Evolutionary conservation across 768 basidiomycete genomes (phyloP), one percentile per base, ranked within the genome.

Genomic region (Boletellus ananas): DNA sequence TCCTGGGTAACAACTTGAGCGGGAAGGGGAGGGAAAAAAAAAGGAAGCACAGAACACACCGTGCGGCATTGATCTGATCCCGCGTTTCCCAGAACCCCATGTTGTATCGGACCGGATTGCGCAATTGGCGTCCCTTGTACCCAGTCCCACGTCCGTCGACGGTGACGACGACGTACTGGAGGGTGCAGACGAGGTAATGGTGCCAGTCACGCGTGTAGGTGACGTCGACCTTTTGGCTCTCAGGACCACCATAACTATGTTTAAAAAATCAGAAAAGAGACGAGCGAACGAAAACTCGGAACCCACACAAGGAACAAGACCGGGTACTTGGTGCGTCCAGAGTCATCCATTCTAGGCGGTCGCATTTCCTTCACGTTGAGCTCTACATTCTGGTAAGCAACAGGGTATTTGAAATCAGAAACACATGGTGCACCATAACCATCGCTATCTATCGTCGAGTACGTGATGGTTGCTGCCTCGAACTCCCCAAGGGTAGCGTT

Each of bases 71-170:
- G 50, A 98, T 78, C 71, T 96, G 94, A 70, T 99, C 95, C 44
- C 74, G 72, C 11, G 87, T 88, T 71, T 99, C 96, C 73, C 80
- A 92, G 62, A 81, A 84, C 0, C 96, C 96, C 5, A 98, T 75
- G 60, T 95, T 84, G 49, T 84, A 80, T 60, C 89, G 87, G n/a
- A 98, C 88, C 0, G 87, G 80, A 65, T 94, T 94, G 52, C 94
- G 76, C 67, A 97, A 68, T 53, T 74, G 74, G 34, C 94, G 78
- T 1, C 96, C 96, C 64, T 87, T 90, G 72, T 75, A 91, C 2
- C 95, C 95, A 0, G 95, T 99, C 0, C 95, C 96, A 17, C 96
- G 81, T 0, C 93, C 93, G 62, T 99, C 96, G 34, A 97, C 88
- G 34, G 79, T 71, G 47, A 99, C 90, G 31, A 94, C 76, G 34